Base-by-base conservation (phyloP, 73 alveolate species). In the Stentor coeruleus region DNA sequence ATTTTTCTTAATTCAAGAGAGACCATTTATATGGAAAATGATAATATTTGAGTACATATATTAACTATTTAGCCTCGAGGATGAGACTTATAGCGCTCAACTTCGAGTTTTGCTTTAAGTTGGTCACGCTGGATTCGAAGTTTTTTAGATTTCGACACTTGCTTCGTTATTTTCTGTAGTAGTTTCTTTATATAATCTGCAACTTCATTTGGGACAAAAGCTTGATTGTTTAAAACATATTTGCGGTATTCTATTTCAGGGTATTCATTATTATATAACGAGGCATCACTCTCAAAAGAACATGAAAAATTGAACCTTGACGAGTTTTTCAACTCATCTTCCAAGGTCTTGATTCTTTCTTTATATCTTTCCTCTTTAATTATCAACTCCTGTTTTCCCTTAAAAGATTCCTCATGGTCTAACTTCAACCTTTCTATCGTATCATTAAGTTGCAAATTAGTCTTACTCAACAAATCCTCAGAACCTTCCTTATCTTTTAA, bases 181-280 rank as follows among this genome's bases (percentile, higher is more conserved):
- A 66, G 79, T 1, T 20, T 66, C 37, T 66, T 20, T 14, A 66
- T 66, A 33, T 66, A 66, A 1, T 66, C 79, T 66, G 41, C 79
- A 28, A 66, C 79, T 66, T 66, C 79, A 11, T 2, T 66, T 20
- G n/a, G n/a, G 33, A 66, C 79, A 26, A 66, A 66, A 66, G 33
- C 79, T 14, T 33, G 26, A 14, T 49, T 49, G 66, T 49, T 49
- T 6, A 20, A 49, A 49, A 49, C 28, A 49, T 6, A 6, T 49
- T 49, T 49, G 66, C 6, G 6, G 6, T 6, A 11, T 20, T 11
- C 28, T 6, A 11, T 20, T 49, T 49, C 66, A 11, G 66, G 20
- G 66, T 11, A 49, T 49, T 49, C 66, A 49, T 6, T 49, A 6
- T 11, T 49, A n/a, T n/a, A n/a, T 20, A 49, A 20, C 6, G 28